phyloP scores from a whole-genome alignment of 345 rosid species.

The Eucalyptus fibrosa region DNA sequence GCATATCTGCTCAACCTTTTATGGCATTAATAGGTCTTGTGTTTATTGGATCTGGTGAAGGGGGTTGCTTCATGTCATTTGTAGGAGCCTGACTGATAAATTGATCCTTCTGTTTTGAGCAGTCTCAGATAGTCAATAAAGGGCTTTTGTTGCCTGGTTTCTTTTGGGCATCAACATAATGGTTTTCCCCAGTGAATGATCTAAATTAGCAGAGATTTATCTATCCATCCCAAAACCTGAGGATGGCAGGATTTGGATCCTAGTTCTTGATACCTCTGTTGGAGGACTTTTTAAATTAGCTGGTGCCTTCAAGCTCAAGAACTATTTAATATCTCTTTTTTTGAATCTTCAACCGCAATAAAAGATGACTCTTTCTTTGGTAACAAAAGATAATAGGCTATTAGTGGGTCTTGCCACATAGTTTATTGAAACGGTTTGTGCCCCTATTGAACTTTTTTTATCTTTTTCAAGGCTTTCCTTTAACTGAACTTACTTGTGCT shows the following conservation, averaged over 20 bases:
- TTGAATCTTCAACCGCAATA: background rate
- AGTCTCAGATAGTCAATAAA: background rate
- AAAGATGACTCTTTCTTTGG: background rate
- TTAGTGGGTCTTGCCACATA: background rate
- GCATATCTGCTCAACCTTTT: background rate
- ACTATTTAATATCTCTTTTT: background rate
- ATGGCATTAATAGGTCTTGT: background rate
- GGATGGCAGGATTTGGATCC: background rate
- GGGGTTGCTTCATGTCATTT: constrained; percentile 1
- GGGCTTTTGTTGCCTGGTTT: background rate
- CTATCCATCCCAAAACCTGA: background rate
- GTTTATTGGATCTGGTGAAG: constrained; percentile 13
- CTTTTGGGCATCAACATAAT: background rate
- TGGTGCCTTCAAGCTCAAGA: background rate
- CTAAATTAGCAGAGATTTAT: background rate
- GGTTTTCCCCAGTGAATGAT: background rate
- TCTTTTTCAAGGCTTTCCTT: background rate
- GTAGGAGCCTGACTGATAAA: background rate
- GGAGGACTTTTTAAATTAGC: background rate
- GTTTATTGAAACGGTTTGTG: background rate
- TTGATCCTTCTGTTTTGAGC: background rate
- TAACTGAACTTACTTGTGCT: background rate
- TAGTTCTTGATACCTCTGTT: background rate
- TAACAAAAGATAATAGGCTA: background rate
- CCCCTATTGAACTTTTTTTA: background rate